Conservation (phyloP, 140 eudicot species). For the Stevia rebaudiana region DNA sequence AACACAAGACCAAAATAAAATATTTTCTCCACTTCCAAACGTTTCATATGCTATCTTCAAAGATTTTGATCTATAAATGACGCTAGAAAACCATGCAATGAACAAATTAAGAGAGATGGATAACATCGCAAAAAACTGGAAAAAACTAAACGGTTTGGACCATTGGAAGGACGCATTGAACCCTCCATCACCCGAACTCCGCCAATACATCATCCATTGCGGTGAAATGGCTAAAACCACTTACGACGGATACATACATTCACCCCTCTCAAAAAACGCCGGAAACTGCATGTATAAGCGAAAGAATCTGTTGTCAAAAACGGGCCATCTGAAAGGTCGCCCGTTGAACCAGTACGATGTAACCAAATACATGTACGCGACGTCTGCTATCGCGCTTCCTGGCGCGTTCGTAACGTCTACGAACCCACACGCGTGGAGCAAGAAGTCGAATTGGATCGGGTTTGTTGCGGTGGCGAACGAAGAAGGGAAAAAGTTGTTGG, state of each 20-base stretch:
- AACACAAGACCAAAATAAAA: no score
- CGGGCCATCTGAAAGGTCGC: constrained; percentile 31
- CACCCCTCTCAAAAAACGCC: constrained; percentile 29
- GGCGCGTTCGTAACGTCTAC: constrained; percentile 39
- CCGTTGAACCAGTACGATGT: constrained; percentile 37
- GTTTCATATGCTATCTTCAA: no score
- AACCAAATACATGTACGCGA: constrained; percentile 54
- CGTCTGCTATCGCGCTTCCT: constrained; percentile 45
- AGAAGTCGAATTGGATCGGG: constrained; percentile 74
- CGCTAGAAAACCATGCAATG: no score
- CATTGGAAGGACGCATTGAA: constrained; percentile 35
- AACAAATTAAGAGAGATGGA: no score
- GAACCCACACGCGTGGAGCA: constrained; percentile 55
- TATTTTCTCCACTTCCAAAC: no score
- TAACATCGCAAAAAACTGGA: constrained; percentile 27
- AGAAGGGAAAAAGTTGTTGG: constrained; percentile 50
- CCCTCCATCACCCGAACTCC: constrained; percentile 36
- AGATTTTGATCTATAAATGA: no score
- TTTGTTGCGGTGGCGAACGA: constrained; percentile 59
- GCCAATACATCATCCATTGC: constrained; percentile 39
- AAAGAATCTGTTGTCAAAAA: constrained; percentile 22
- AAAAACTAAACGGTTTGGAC: constrained; percentile 23
- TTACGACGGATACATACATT: constrained; percentile 37
- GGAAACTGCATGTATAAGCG: constrained; percentile 32
- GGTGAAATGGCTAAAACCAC: constrained; percentile 56